Percentiles rank a stretch among this genome's conserved stretches.
phyloP scores from a whole-genome alignment of 2,329 filamentous ascomycete species.

The Claviceps fusiformis region DNA sequence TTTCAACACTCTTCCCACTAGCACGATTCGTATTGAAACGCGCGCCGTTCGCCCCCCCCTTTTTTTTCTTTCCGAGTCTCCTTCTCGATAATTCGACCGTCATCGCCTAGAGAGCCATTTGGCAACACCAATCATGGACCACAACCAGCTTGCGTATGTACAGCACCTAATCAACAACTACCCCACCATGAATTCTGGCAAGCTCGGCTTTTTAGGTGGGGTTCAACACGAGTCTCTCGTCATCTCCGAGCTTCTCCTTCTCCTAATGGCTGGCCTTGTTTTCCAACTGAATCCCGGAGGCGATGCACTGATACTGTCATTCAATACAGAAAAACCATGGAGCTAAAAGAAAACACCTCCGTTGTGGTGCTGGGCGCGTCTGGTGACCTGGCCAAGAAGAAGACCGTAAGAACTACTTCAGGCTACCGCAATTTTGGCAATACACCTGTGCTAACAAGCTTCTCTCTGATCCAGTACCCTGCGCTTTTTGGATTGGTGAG shows the following conservation, averaged over 20 bases:
- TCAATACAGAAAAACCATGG: constrained; percentile 50
- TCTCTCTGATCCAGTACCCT: constrained; percentile 53
- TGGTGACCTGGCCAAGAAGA: constrained; percentile 98
- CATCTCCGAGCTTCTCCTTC: neutral
- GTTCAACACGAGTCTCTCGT: neutral
- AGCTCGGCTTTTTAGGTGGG: constrained; percentile 6
- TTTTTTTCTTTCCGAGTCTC: neutral
- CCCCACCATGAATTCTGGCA: constrained; percentile 6
- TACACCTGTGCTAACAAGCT: constrained; percentile 11
- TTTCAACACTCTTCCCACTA: neutral
- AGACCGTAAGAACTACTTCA: constrained; percentile 55
- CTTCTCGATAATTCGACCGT: neutral
- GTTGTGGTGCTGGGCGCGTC: constrained; percentile 95
- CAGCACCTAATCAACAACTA: neutral
- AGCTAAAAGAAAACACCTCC: constrained; percentile 97
- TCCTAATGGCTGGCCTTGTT: neutral
- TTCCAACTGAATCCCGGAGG: neutral
- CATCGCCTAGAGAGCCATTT: constrained; percentile 5
- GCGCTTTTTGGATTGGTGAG: constrained; percentile 93
- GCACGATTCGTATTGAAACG: neutral
- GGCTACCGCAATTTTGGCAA: neutral
- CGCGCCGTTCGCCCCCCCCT: neutral
- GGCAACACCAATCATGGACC: constrained; percentile 9
- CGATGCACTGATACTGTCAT: constrained; percentile 5
- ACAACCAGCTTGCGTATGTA: constrained; percentile 7